A percentile compares a stretch with the other conserved stretches of the same genome.
Evolutionary conservation across 2,329 filamentous ascomycete genomes (phyloP).

Genomic region (Cercospora citrullina): DNA sequence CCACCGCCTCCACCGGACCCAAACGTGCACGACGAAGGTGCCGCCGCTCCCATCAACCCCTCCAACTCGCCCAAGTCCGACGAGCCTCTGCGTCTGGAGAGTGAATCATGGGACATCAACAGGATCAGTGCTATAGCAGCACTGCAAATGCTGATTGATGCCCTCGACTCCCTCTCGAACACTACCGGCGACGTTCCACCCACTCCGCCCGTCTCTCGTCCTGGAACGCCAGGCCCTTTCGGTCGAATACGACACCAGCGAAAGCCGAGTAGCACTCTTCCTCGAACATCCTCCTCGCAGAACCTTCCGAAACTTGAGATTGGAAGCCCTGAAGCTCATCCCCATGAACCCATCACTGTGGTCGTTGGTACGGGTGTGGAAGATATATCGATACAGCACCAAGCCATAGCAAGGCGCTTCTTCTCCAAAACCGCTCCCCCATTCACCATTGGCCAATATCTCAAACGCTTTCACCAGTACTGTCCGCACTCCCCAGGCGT

Average conservation of each 20-base stretch:
- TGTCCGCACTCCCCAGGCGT: conserved; percentile 94
- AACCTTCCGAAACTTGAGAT: conserved; percentile 46
- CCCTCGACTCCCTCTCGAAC: conserved; percentile 61
- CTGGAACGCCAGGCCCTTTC: conserved; percentile 56
- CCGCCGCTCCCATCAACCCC: conserved; percentile 22
- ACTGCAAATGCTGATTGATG: conserved; percentile 72
- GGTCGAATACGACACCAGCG: conserved; percentile 10
- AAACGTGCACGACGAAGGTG: conserved; percentile 29
- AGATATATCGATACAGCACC: conserved; percentile 74
- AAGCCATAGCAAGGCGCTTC: conserved; percentile 86
- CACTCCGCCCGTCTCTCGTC: conserved; percentile 68
- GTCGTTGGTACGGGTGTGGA: conserved; percentile 65
- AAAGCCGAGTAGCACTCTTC: conserved; percentile 33
- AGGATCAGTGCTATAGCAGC: conserved; percentile 71
- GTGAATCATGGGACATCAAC: conserved; percentile 65
- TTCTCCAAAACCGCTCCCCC: conserved; percentile 85
- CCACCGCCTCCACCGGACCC: conserved; percentile 34
- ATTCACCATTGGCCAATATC: conserved; percentile 80
- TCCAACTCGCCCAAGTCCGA: conserved; percentile 29
- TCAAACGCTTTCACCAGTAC: conserved; percentile 81
- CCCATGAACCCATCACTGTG: conserved; percentile 49
- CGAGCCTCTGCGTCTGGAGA: conserved; percentile 33
- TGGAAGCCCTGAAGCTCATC: conserved; percentile 51
- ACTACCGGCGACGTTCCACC: conserved; percentile 77
- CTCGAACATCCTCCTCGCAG: conserved; percentile 44